Evolutionary conservation across 495 filamentous ascomycete genomes (phyloP), one percentile per base, ranked within the genome.

Genomic region (Bombardia bombarda): DNA sequence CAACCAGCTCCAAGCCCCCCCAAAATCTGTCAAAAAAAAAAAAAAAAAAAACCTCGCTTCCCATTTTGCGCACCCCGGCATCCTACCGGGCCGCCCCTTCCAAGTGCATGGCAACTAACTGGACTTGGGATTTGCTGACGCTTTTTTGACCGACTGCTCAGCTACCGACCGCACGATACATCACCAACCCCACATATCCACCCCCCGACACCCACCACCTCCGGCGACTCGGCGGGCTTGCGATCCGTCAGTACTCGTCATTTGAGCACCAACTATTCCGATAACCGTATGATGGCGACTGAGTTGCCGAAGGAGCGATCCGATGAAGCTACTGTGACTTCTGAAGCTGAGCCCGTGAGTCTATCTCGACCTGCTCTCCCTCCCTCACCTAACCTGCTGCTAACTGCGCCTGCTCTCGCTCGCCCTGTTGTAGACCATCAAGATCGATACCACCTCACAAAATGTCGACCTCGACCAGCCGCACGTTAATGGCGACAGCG

Each of bases 271-370:
- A 43, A 40, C 47, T 38, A 50, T 42, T 47, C 25, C 43, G 43
- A 50, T 38, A 54, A 65, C 55, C 65, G 68, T 66, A 78, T 74
- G 69, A 78, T 78, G 74, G 74, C 74, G 63, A 71, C 72, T 62
- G 72, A 72, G 67, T 70, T 66, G 66, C 65, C 64, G 52, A 53
- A 65, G 48, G 61, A 66, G 50, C 67, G 58, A 61, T 61, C 73
- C 60, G 68, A 65, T 63, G 69, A 74, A 67, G 64, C 66, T 57
- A 62, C 62, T 63, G 53, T 68, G 52, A 63, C 57, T 55, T 62
- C 63, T 53, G 58, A 69, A 43, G 38, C 62, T 55, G 60, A 73
- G 56, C 61, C 61, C 55, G 72, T 75, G 49, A 62, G 72, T 61
- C n/a, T 31, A n/a, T 25, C 20, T n/a, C 42, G 25, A 25, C 30